Conservation (phyloP, 2,329 filamentous ascomycete species). For the Ilyonectria destructans region DNA sequence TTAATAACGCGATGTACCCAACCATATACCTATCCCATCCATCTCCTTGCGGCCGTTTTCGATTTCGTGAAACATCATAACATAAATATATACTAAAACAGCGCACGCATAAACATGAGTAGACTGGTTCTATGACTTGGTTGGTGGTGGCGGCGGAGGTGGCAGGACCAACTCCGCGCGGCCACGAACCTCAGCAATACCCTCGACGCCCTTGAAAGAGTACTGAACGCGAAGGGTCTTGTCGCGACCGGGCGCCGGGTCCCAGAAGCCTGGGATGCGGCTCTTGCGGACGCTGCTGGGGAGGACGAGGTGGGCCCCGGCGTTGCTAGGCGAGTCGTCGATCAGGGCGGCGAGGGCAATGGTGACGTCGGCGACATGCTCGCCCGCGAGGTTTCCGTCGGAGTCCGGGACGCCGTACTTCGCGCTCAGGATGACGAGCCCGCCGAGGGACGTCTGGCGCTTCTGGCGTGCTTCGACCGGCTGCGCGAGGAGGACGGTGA, state of each 20-base stretch:
- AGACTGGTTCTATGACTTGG: slow-evolving; percentile 28
- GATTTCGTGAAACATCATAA: slow-evolving; percentile 18
- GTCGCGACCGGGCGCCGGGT: slow-evolving; percentile 61
- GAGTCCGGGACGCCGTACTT: slow-evolving; percentile 62
- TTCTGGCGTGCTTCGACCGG: slow-evolving; percentile 59
- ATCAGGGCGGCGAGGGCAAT: slow-evolving; percentile 65
- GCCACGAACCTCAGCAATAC: slow-evolving; percentile 41
- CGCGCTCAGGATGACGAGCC: slow-evolving; percentile 66
- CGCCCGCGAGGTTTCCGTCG: slow-evolving; percentile 52
- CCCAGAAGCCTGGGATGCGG: slow-evolving; percentile 67
- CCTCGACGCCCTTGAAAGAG: slow-evolving; percentile 56
- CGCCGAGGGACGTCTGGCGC: slow-evolving; percentile 53
- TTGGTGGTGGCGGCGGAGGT: slow-evolving; percentile 30
- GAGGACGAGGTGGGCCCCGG: slow-evolving; percentile 55
- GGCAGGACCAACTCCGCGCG: slow-evolving; percentile 48
- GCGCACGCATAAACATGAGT: slow-evolving; percentile 6
- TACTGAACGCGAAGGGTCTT: slow-evolving; percentile 66
- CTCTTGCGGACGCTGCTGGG: slow-evolving; percentile 61
- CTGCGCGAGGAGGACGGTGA: slow-evolving; percentile 60
- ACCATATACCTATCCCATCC: neutral
- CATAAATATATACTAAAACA: slow-evolving; percentile 8
- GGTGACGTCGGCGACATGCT: slow-evolving; percentile 67
- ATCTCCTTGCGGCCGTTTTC: slow-evolving; percentile 10
- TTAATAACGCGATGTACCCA: neutral
- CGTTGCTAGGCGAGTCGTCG: slow-evolving; percentile 46